Percentiles rank a stretch among this genome's conserved stretches.
Evolutionary conservation across 23 red algal genomes (phyloP).

Genomic region (Agarophyton chilense): DNA sequence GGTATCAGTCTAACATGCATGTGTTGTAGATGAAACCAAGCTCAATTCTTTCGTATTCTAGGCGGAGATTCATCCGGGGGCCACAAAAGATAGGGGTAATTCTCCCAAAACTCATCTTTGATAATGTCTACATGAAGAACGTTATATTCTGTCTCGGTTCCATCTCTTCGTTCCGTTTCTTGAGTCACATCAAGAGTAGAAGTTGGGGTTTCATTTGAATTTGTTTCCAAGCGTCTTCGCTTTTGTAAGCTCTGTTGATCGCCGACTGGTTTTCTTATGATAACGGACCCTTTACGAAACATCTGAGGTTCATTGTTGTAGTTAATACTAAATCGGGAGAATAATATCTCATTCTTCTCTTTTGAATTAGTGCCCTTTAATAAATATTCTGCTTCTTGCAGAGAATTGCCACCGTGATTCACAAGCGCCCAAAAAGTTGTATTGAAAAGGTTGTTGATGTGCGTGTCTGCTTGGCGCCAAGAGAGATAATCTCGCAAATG

Average conservation of each 20-base stretch:
- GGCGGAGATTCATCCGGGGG: conserved; percentile 32
- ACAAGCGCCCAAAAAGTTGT: conserved; percentile 91
- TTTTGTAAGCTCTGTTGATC: not conserved
- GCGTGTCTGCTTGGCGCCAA: conserved; percentile 90
- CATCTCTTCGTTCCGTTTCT: not conserved
- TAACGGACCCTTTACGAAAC: conserved; percentile 86
- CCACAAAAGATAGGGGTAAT: conserved; percentile 53
- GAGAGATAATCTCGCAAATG: conserved; percentile 83
- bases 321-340: conserved; percentile 82
- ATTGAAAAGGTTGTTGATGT: conserved; percentile 95
- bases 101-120: conserved; percentile 71
- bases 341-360: conserved; percentile 94
- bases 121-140: conserved; percentile 75
- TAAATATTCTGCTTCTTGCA: conserved; percentile 57
- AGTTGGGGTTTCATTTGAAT: not conserved
- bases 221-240: not conserved
- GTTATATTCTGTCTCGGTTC: conserved; percentile 5
- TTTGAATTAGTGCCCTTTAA: conserved; percentile 74
- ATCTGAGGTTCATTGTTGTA: conserved; percentile 77
- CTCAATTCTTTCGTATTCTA: conserved; percentile 43
- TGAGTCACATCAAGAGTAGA: not conserved
- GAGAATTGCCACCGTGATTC: conserved; percentile 40
- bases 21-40: not conserved
- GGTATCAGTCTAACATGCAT: not conserved
- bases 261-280: not conserved